A percentile compares a stretch with the other conserved stretches of the same genome.
Evolutionary conservation across 352 stramenopile genomes (phyloP).

Genomic region (Phytophthora pisi): DNA sequence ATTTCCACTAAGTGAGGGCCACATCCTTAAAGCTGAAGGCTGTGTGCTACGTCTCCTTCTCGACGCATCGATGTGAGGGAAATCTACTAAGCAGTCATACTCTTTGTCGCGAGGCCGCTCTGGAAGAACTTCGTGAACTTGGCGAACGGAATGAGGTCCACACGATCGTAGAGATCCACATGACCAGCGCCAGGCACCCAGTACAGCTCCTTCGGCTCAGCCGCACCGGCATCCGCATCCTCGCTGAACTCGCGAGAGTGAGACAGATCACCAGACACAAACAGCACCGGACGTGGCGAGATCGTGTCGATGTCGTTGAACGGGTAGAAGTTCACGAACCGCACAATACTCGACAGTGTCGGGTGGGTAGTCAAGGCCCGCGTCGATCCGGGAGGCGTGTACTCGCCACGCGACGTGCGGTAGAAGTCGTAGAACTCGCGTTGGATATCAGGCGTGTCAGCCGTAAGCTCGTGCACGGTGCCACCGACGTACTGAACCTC

Average conservation of each 20-base stretch:
- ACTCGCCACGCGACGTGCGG: constrained; percentile 18
- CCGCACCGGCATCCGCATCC: constrained; percentile 11
- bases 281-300: constrained; percentile 17
- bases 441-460: constrained; percentile 1
- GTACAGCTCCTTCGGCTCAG: constrained; percentile 22
- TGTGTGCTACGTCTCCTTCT: too few relatives aligned
- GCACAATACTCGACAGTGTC: constrained; percentile 3
- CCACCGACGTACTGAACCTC: constrained; percentile 6
- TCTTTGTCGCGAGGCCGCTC: not conserved
- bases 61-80: too few relatives aligned
- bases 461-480: constrained; percentile 16
- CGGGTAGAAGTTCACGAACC: constrained; percentile 28
- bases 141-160: constrained; percentile 22
- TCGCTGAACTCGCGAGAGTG: constrained; percentile 25
- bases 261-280: constrained; percentile 16
- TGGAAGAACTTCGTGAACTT: constrained; percentile 22
- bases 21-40: too few relatives aligned
- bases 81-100: too few relatives aligned
- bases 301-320: constrained; percentile 29
- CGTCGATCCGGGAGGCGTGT: not conserved
- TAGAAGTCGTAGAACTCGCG: constrained; percentile 29
- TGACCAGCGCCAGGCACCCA: constrained; percentile 3
- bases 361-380: not conserved
- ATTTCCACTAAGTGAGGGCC: too few relatives aligned
- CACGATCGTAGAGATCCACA: constrained; percentile 19